Conservation (phyloP, 768 basidiomycete genomes). For the Bullera alba region DNA sequence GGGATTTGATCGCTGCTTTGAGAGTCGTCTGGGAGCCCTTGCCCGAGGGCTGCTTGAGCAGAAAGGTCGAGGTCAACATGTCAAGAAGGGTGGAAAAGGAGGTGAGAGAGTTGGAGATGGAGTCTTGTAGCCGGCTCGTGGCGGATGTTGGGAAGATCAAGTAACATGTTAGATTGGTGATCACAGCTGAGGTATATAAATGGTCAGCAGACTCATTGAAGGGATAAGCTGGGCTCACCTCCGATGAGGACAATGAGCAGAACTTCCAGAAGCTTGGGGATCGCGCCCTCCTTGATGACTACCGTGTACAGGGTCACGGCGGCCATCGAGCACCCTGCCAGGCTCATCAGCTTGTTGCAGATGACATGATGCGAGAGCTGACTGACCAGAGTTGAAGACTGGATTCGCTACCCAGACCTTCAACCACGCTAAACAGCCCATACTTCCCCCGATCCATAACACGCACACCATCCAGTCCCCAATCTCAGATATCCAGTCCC, state of each 20-base stretch:
- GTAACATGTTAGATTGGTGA: slow-evolving; percentile 81
- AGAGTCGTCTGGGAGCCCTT: slow-evolving; percentile 46
- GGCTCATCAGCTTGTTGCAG: slow-evolving; percentile 1
- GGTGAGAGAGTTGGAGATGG: slow-evolving; percentile 73
- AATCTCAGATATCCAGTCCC: slow-evolving; percentile 48
- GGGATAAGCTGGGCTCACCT: slow-evolving; percentile 13
- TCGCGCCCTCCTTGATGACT: slow-evolving; percentile 84
- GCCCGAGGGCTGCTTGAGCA: slow-evolving; percentile 55
- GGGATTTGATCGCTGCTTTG: slow-evolving; percentile 70
- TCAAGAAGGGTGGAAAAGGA: slow-evolving; percentile 81
- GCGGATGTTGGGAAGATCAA: slow-evolving; percentile 78
- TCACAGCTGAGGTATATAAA: slow-evolving; percentile 46
- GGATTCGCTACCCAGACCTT: slow-evolving; percentile 87
- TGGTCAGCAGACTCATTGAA: not conserved
- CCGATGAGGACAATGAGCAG: slow-evolving; percentile 72
- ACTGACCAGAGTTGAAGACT: slow-evolving; percentile 73
- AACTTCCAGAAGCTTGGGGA: slow-evolving; percentile 65
- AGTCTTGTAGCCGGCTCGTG: slow-evolving; percentile 63
- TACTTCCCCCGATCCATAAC: slow-evolving; percentile 73
- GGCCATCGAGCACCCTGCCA: slow-evolving; percentile 47
- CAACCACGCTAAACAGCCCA: slow-evolving; percentile 77
- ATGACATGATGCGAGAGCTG: too few species aligned
- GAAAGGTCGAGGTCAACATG: slow-evolving; percentile 74
- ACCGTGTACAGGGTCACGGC: slow-evolving; percentile 67
- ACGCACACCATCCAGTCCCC: slow-evolving; percentile 65